Conservation (phyloP, 306 rosid genomes). For the Crotalaria pallida region DNA sequence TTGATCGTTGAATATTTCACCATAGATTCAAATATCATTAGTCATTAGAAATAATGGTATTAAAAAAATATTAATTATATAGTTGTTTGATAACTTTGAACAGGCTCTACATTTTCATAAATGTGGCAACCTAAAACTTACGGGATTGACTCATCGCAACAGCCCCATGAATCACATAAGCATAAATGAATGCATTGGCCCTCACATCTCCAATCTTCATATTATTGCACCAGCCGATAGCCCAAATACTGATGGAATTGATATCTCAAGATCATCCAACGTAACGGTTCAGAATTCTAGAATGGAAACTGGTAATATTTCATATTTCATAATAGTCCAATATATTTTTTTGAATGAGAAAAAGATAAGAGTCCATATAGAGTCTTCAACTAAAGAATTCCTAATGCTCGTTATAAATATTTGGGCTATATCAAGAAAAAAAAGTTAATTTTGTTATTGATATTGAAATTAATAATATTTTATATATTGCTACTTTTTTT, state of each 20-base stretch:
- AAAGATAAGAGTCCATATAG: too few species aligned
- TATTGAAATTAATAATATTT: too few species aligned
- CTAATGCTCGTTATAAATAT: too few species aligned
- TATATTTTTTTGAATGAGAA: too few species aligned
- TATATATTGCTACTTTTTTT: too few species aligned
- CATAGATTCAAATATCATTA: background rate
- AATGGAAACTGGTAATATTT: slow-evolving; percentile 36
- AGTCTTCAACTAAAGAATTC: too few species aligned
- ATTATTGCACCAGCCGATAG: slow-evolving; percentile 40
- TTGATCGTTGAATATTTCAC: background rate
- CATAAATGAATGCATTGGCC: slow-evolving; percentile 1
- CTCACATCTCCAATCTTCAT: background rate
- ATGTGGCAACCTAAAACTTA: slow-evolving; percentile 25
- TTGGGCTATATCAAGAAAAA: too few species aligned
- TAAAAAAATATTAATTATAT: background rate
- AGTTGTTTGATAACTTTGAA: background rate
- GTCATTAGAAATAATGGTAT: too few species aligned
- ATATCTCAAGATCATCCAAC: slow-evolving; percentile 22
- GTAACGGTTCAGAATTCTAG: slow-evolving; percentile 2
- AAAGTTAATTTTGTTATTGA: too few species aligned
- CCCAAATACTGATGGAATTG: slow-evolving; percentile 60
- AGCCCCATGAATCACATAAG: slow-evolving; percentile 37
- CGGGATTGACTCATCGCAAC: background rate
- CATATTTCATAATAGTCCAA: background rate
- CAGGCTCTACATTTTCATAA: slow-evolving; percentile 21